phyloP scores from a whole-genome alignment of 495 filamentous ascomycete species.

The Jackrogersella multiformis region DNA sequence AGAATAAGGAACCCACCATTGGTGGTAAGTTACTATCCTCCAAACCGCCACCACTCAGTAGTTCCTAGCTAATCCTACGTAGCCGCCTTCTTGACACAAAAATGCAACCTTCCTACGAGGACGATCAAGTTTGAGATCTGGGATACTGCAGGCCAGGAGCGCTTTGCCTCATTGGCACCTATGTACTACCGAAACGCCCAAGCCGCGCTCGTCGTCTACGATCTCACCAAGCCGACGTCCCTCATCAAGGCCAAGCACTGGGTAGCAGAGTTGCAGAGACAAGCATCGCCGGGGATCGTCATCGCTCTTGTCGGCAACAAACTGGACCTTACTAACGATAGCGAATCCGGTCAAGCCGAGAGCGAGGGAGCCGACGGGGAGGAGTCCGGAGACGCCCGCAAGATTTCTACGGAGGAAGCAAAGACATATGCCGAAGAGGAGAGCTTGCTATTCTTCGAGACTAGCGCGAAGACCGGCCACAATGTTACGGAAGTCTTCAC shows the following conservation, averaged over 20 bases:
- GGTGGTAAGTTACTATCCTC: slow-evolving; percentile 72
- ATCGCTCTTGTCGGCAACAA: slow-evolving; percentile 99
- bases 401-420: slow-evolving; percentile 88
- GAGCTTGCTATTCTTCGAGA: slow-evolving; percentile 93
- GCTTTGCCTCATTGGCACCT: slow-evolving; percentile 93
- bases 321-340: slow-evolving; percentile 80
- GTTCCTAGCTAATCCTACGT: slow-evolving; percentile 11
- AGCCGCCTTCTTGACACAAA: slow-evolving; percentile 99
- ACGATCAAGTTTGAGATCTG: slow-evolving; percentile 99
- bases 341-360: slow-evolving; percentile 52
- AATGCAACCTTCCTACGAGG: slow-evolving; percentile 93
- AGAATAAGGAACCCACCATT: slow-evolving; percentile 99
- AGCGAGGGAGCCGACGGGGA: slow-evolving; percentile 61
- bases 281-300: slow-evolving; percentile 97
- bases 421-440: slow-evolving; percentile 95
- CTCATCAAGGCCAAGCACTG: slow-evolving; percentile 97
- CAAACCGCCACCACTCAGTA: slow-evolving; percentile 1
- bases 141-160: slow-evolving; percentile 99
- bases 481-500: slow-evolving; percentile 97
- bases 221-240: slow-evolving; percentile 95
- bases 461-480: slow-evolving; percentile 92
- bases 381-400: slow-evolving; percentile 81
- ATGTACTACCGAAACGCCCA: slow-evolving; percentile 99
- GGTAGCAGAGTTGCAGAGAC: slow-evolving; percentile 97
- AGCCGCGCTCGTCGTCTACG: slow-evolving; percentile 98